These are phyloP conservation scores for Solanum gandarillasii DNA, from an alignment of 257 asterid genomes.

Conservation along the genomic window DNA sequence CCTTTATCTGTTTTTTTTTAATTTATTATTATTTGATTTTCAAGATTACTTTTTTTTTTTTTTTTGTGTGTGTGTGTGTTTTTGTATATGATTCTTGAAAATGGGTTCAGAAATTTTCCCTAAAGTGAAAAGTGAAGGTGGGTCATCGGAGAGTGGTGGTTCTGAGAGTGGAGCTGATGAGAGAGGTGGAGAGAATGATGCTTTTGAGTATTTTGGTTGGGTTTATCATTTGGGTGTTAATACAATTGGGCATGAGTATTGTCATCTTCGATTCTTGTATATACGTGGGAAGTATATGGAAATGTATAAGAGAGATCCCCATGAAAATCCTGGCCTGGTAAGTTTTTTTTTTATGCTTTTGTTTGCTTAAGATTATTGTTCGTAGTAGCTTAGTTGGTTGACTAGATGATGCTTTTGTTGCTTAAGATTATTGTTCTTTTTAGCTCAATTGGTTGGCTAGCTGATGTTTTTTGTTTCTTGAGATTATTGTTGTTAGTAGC, in stretches of 20 bases:
- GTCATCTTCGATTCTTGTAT: constrained; percentile 54
- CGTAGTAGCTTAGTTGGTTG: neutral
- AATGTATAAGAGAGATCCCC: constrained; percentile 79
- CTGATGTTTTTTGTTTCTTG: neutral
- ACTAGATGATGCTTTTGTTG: neutral
- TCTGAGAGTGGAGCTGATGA: constrained; percentile 47
- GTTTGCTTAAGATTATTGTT: neutral
- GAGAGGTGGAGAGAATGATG: constrained; percentile 12
- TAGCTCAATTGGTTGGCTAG: neutral
- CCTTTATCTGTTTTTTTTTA: neutral
- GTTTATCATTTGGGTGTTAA: constrained; percentile 70
- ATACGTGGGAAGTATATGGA: constrained; percentile 53
- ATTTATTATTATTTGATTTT: neutral
- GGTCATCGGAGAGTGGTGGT: constrained; percentile 38
- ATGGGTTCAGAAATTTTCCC: constrained; percentile 2
- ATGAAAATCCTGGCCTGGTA: constrained; percentile 58
- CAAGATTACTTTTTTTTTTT: neutral
- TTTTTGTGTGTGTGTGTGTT: neutral
- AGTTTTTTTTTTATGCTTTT: constrained; percentile 4
- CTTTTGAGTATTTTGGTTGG: constrained; percentile 66
- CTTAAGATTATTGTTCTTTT: neutral
- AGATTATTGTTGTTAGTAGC: neutral
- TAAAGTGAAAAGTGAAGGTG: constrained; percentile 25
- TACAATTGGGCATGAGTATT: constrained; percentile 66
- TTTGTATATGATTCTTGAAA: neutral